These are phyloP conservation scores for Sugiyamaella floridensis DNA, from an alignment of 805 yeast species.

Conservation along the genomic window DNA sequence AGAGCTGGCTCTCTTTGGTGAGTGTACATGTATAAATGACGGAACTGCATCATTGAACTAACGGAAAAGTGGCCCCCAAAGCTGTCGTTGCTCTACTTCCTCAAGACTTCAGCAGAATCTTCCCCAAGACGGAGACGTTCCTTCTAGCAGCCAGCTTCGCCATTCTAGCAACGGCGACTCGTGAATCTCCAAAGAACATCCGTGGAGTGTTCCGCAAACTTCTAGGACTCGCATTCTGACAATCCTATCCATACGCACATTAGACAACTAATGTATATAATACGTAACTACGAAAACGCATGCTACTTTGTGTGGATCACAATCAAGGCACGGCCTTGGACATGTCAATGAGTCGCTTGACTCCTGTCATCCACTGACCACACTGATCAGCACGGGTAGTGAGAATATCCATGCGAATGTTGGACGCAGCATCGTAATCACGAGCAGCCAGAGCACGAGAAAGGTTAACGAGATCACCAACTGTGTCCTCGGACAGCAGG, in stretches of 20 bases:
- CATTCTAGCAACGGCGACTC: constrained; percentile 6
- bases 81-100: constrained; percentile 14
- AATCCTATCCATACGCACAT: too few relatives aligned
- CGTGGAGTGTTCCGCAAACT: constrained; percentile 13
- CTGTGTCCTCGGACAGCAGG: constrained; percentile 49
- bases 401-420: constrained; percentile 46
- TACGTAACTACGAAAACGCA: background rate
- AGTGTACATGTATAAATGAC: background rate
- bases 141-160: constrained; percentile 19
- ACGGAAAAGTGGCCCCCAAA: constrained; percentile 33
- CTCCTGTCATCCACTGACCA: constrained; percentile 91
- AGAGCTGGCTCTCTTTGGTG: constrained; percentile 39
- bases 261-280: background rate
- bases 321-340: constrained; percentile 23
- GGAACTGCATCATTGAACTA: background rate
- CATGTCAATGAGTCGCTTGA: constrained; percentile 78
- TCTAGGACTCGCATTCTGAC: constrained; percentile 3
- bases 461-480: constrained; percentile 46
- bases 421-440: constrained; percentile 55
- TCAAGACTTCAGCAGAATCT: constrained; percentile 4
- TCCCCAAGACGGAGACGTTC: constrained; percentile 10
- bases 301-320: background rate
- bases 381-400: constrained; percentile 62
- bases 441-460: constrained; percentile 43
- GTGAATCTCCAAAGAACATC: constrained; percentile 4